Evolutionary conservation across 371 early-diverging fungal genomes (phyloP).

Genomic region (Mortierella sp.): DNA sequence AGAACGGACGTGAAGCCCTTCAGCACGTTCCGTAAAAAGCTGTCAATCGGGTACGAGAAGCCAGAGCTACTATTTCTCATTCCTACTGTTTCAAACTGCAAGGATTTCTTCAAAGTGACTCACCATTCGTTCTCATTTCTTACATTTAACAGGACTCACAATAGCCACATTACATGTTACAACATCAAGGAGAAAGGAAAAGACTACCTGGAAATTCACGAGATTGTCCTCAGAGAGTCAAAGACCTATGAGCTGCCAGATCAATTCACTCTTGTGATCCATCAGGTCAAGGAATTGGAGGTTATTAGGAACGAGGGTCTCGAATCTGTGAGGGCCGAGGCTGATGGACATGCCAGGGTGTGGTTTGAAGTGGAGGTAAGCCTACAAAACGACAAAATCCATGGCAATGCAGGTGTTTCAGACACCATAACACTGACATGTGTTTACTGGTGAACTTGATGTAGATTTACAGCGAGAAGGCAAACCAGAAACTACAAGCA

Average conservation of each 20-base stretch:
- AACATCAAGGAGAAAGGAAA: slow-evolving; percentile 17
- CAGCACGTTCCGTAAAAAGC: slow-evolving; percentile 29
- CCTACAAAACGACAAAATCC: neutral
- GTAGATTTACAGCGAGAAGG: slow-evolving; percentile 24
- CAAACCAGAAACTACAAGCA: slow-evolving; percentile 3
- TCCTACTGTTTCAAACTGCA: no score
- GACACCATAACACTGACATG: no score
- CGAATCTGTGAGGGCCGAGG: slow-evolving; percentile 23
- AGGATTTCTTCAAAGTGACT: no score
- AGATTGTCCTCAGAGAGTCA: slow-evolving; percentile 26
- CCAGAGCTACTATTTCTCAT: neutral
- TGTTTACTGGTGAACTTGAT: no score
- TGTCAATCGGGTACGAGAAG: slow-evolving; percentile 34
- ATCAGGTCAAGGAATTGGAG: slow-evolving; percentile 29
- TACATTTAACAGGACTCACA: slow-evolving; percentile 21
- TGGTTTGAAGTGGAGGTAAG: slow-evolving; percentile 50
- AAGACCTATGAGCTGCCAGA: slow-evolving; percentile 14
- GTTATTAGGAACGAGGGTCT: slow-evolving; percentile 13
- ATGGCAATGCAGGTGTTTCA: neutral
- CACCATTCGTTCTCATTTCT: neutral
- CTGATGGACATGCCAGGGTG: slow-evolving; percentile 11
- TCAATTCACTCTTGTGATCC: slow-evolving; percentile 17
- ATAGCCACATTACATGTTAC: slow-evolving; percentile 42
- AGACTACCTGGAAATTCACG: slow-evolving; percentile 16
- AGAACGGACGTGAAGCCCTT: slow-evolving; percentile 48